A percentile compares a stretch with the other conserved stretches of the same genome.
Conservation (phyloP, 495 filamentous ascomycete genomes). For the Aspergillus leporis region DNA sequence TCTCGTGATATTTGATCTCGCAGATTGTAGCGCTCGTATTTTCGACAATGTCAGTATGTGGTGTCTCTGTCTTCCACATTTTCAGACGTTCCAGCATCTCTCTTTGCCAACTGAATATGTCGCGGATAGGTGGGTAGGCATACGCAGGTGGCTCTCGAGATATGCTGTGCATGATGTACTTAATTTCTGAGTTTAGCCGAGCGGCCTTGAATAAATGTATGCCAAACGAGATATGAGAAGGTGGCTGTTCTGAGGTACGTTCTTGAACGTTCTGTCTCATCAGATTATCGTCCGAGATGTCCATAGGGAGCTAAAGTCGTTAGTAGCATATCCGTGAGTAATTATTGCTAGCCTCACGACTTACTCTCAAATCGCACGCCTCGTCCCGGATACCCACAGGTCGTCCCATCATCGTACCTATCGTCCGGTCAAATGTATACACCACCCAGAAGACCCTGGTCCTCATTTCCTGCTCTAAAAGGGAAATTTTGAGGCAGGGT, state of each 20-base stretch:
- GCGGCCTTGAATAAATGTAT: conserved; percentile 47
- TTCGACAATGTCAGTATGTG: conserved; percentile 9
- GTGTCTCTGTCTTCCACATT: conserved; percentile 34
- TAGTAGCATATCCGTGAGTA: neutral
- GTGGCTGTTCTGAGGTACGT: conserved; percentile 3
- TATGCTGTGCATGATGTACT: conserved; percentile 49
- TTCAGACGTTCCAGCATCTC: conserved; percentile 38
- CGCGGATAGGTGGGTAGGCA: conserved; percentile 38
- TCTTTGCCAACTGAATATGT: conserved; percentile 42
- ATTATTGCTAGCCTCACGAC: neutral
- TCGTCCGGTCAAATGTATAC: conserved; percentile 45
- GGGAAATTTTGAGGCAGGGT: conserved; percentile 32
- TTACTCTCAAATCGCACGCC: conserved; percentile 47
- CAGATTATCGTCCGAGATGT: conserved; percentile 34
- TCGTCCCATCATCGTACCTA: conserved; percentile 51
- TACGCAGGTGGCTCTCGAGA: conserved; percentile 38
- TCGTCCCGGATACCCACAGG: conserved; percentile 52
- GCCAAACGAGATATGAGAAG: conserved; percentile 41
- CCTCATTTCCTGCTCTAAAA: conserved; percentile 48
- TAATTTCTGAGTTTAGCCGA: conserved; percentile 48
- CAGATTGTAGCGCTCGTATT: conserved; percentile 26
- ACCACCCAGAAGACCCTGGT: conserved; percentile 51
- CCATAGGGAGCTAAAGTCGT: conserved; percentile 27
- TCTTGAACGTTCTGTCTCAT: conserved; percentile 3
- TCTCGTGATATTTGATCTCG: conserved; percentile 43